phyloP scores from a whole-genome alignment of 768 basidiomycete genomes.

The Auriscalpium vulgare region DNA sequence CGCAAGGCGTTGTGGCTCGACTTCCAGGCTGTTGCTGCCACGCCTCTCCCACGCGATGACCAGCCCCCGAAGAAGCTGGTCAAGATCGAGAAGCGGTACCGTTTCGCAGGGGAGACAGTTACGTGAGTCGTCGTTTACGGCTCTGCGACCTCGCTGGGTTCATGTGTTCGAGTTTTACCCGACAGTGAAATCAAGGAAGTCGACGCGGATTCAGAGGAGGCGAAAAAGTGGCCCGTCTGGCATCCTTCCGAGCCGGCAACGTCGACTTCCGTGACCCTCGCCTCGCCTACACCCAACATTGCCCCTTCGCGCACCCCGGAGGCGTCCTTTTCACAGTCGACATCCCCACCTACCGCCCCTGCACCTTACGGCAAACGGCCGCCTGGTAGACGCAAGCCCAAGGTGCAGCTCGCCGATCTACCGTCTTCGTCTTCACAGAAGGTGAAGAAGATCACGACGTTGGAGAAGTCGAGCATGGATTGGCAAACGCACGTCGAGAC shows the following conservation, averaged over 20 bases:
- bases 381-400: constrained; percentile 60
- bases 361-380: constrained; percentile 29
- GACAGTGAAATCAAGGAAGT: constrained; percentile 70
- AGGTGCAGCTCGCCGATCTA: constrained; percentile 44
- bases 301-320: constrained; percentile 6
- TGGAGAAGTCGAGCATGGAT: constrained; percentile 84
- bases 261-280: constrained; percentile 2
- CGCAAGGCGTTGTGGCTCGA: constrained; percentile 57
- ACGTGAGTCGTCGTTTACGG: constrained; percentile 39
- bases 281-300: neutral
- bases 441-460: constrained; percentile 70
- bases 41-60: constrained; percentile 18
- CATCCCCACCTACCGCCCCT: constrained; percentile 10
- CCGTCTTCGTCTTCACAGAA: constrained; percentile 42
- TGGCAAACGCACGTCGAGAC: constrained; percentile 63
- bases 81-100: constrained; percentile 60
- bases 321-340: constrained; percentile 10
- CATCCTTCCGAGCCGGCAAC: constrained; percentile 17
- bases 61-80: constrained; percentile 35
- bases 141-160: neutral
- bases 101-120: constrained; percentile 72
- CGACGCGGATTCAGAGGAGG: constrained; percentile 63
- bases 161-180: constrained; percentile 5
- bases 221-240: constrained; percentile 67
- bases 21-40: constrained; percentile 57